Conservation (phyloP, 129 eudicot genomes). For the Pittosporum tobira region DNA sequence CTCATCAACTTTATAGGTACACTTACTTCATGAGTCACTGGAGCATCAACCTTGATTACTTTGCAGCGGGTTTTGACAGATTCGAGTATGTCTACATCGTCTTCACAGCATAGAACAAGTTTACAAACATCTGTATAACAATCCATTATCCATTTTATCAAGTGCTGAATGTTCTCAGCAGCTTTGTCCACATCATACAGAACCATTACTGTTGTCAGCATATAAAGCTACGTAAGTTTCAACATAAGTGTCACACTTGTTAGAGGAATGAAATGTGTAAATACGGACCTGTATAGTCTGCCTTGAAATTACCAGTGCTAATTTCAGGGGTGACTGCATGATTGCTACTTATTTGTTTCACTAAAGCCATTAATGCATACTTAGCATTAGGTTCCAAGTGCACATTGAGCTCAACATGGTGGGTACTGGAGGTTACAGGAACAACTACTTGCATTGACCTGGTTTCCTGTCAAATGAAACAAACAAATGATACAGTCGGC, state of each 20-base stretch:
- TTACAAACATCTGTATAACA: constrained; percentile 79
- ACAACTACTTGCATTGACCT: constrained; percentile 8
- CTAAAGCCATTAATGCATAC: constrained; percentile 73
- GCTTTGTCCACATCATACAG: constrained; percentile 81
- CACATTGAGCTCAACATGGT: constrained; percentile 14
- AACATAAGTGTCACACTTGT: neutral
- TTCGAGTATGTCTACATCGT: constrained; percentile 49
- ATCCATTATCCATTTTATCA: constrained; percentile 83
- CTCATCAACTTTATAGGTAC: neutral
- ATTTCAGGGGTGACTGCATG: constrained; percentile 50
- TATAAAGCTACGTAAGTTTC: constrained; percentile 2
- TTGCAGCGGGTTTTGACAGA: constrained; percentile 65
- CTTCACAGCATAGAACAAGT: constrained; percentile 68
- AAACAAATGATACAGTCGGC: neutral
- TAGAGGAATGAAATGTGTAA: neutral
- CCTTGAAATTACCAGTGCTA: constrained; percentile 46
- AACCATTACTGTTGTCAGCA: constrained; percentile 52
- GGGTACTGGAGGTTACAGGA: constrained; percentile 14
- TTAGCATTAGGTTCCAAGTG: constrained; percentile 48
- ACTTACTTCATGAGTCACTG: constrained; percentile 68
- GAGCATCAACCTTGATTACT: constrained; percentile 49
- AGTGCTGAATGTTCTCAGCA: constrained; percentile 63
- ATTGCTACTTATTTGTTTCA: constrained; percentile 54
- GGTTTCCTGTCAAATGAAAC: constrained; percentile 4
- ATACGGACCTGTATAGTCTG: constrained; percentile 56